These are phyloP conservation scores for Kazachstania psychrophila DNA, from an alignment of 805 yeast genomes.

Conservation along the genomic window DNA sequence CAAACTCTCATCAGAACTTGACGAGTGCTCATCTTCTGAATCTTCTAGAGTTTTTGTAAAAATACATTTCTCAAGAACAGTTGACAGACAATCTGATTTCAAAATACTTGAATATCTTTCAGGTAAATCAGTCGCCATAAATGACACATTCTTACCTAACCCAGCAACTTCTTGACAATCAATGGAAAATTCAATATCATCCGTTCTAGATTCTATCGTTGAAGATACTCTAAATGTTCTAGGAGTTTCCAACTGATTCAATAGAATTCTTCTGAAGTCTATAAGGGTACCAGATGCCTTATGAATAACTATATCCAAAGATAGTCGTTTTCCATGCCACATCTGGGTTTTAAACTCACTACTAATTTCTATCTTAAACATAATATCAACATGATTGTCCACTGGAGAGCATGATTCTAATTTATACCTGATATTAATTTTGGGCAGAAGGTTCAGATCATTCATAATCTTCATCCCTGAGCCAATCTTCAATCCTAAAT, in stretches of 20 bases:
- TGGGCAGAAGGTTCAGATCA: slow-evolving; percentile 32
- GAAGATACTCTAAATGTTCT: slow-evolving; percentile 26
- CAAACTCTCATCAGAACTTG: slow-evolving; percentile 19
- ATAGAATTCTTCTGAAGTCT: slow-evolving; percentile 37
- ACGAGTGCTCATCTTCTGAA: too few species aligned
- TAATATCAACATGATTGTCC: slow-evolving; percentile 6
- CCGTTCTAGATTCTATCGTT: slow-evolving; percentile 12
- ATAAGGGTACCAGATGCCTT: slow-evolving; percentile 31
- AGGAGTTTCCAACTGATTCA: slow-evolving; percentile 18
- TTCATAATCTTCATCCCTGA: slow-evolving; percentile 32
- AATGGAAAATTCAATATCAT: slow-evolving; percentile 25
- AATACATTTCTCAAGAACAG: slow-evolving; percentile 6
- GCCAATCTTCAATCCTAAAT: slow-evolving; percentile 35
- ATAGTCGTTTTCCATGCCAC: slow-evolving; percentile 31
- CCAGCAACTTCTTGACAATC: slow-evolving; percentile 36
- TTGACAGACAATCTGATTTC: not conserved
- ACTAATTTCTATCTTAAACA: slow-evolving; percentile 19
- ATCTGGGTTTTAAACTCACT: slow-evolving; percentile 11
- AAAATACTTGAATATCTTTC: not conserved
- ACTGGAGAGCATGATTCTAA: slow-evolving; percentile 9
- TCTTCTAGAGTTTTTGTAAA: too few species aligned
- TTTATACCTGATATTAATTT: slow-evolving; percentile 20
- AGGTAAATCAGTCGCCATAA: slow-evolving; percentile 8
- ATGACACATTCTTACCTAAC: slow-evolving; percentile 8
- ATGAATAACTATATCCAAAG: slow-evolving; percentile 27